Base-by-base conservation (phyloP, 371 early-diverging fungal species). In the Saksenaea vasiformis region DNA sequence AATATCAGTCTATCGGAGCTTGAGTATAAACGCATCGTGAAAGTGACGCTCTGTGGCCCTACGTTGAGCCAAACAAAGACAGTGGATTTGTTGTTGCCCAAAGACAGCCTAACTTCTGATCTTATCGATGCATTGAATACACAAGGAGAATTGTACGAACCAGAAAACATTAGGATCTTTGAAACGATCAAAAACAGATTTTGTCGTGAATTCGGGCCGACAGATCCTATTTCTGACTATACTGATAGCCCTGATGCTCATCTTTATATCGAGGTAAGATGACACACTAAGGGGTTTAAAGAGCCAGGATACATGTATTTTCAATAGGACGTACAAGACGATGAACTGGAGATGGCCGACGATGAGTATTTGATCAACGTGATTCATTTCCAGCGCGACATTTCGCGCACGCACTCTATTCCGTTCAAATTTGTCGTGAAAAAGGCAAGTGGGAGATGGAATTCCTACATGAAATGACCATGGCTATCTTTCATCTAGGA, bases 371-470 rank as follows among this genome's bases (percentile, higher is more conserved):
- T 72, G 37, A 56, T 80, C n/a, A 70, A 77, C 9, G 89, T 90
- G n/a, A 80, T 81, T 71, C 94, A 93, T 72, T 93, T 87, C 68
- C 69, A 77, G 57, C 80, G 81, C 60, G 90, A 91, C 54, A 69
- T 83, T 5, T 28, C 61, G 19, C 82, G 87, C 24, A 69, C 83
- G 5, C 94, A 95, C 73, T 81, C 93, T 56, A 76, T 91, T 61
- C 95, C 96, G 2, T 94, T 95, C 79, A 68, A 70, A 58, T 85
- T 93, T 63, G 71, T 82, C 34, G 62, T 93, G 53, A 80, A 75
- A 57, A 75, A 85, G 63, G 67, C 59, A 58, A 56, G 55, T 15
- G 26, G 14, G 10, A 19, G 8, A 17, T 1, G 17, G 13, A 5
- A 0, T 41, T 17, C 26, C 9, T 28, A 26, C 5, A 0, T 59